Evolutionary conservation across 371 early-diverging fungal species (phyloP).

Genomic region (Mucor indicus): DNA sequence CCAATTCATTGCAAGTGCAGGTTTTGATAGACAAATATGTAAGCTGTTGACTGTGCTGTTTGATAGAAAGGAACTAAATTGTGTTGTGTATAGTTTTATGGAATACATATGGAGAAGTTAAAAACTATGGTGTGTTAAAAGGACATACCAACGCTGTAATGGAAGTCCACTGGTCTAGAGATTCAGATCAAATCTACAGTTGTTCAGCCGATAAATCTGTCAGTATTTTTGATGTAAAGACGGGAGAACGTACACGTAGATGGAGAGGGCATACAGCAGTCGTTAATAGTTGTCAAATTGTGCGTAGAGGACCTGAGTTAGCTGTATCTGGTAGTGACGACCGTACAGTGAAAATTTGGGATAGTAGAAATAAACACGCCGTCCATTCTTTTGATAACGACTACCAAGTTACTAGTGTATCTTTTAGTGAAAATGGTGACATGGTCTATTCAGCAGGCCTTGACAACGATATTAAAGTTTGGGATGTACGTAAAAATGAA

Average conservation of each 20-base stretch:
- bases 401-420: constrained; percentile 79
- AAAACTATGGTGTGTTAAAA: constrained; percentile 81
- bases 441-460: constrained; percentile 83
- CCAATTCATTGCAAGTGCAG: constrained; percentile 80
- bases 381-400: constrained; percentile 67
- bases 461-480: constrained; percentile 87
- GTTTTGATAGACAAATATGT: constrained; percentile 82
- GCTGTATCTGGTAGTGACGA: constrained; percentile 82
- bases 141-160: constrained; percentile 86
- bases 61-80: no score
- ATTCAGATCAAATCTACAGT: constrained; percentile 70
- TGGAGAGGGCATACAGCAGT: constrained; percentile 74
- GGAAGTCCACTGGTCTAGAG: constrained; percentile 90
- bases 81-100: constrained; percentile 70
- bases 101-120: constrained; percentile 89
- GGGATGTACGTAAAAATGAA: constrained; percentile 82
- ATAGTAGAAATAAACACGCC: constrained; percentile 72
- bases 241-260: constrained; percentile 71
- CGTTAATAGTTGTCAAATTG: constrained; percentile 72
- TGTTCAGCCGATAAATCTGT: constrained; percentile 73
- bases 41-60: constrained; percentile 21
- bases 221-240: constrained; percentile 76
- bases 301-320: constrained; percentile 64
- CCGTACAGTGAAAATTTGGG: constrained; percentile 72
- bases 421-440: constrained; percentile 78